Percentiles rank a stretch among this genome's conserved stretches.
Conservation (phyloP, 1,284 basidiomycete species). For the Somion occarium region DNA sequence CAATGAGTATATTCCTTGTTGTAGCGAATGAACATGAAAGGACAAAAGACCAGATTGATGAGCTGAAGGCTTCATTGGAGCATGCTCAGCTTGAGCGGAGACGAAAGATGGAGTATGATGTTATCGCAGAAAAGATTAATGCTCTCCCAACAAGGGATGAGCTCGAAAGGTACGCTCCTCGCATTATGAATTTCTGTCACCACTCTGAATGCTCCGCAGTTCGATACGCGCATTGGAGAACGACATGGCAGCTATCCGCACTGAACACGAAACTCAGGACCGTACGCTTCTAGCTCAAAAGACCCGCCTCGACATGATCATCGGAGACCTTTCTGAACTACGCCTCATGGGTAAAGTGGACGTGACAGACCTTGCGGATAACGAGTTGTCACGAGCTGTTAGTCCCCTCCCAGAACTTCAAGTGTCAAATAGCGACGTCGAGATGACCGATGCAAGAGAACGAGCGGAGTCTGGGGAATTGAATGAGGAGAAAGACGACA, state of each 20-base stretch:
- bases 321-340: conserved; percentile 54
- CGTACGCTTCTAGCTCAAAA: conserved; percentile 65
- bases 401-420: conserved; percentile 3
- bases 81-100: conserved; percentile 69
- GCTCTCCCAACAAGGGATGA: conserved; percentile 71
- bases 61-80: conserved; percentile 68
- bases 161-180: conserved; percentile 55
- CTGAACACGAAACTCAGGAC: conserved; percentile 69
- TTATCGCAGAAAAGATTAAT: conserved; percentile 76
- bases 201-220: conserved; percentile 32
- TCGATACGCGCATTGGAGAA: conserved; percentile 66
- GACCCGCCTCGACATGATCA: conserved; percentile 57
- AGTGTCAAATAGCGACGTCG: conserved; percentile 27
- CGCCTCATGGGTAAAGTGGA: conserved; percentile 47
- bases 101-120: conserved; percentile 80
- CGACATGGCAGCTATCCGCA: conserved; percentile 68
- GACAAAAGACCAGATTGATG: conserved; percentile 64
- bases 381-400: neutral
- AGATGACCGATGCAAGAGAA: conserved; percentile 25
- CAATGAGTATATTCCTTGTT: conserved; percentile 10
- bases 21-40: conserved; percentile 66
- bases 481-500: conserved; percentile 33
- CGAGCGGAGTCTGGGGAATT: conserved; percentile 32
- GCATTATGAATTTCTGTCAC: neutral
- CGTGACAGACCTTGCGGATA: neutral